Base-by-base conservation (phyloP, 768 basidiomycete genomes). In the Leccinum rimulosum region DNA sequence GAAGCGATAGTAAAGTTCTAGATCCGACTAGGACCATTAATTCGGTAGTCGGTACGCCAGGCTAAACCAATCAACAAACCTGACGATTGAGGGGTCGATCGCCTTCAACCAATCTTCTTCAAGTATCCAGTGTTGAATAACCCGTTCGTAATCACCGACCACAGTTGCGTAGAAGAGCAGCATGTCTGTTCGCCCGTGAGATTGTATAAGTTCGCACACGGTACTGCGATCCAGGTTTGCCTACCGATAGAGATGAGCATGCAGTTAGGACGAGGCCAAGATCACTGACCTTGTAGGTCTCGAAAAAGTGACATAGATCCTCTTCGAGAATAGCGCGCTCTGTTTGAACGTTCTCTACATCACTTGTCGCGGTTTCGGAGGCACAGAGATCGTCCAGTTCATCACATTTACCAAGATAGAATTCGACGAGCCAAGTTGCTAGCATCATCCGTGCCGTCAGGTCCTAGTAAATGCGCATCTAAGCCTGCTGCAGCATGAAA, bases 391-490 rank as follows among this genome's bases (percentile, higher is more conserved):
- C 97, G 68, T 99, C 97, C 54, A 98, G 77, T 61, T 96, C 93
- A 68, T 97, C 96, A 72, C 92, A 94, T 77, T 97, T 98, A 74
- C 91, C 91, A 15, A 99, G 84, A 70, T 95, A 98, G 63, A 98
- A 93, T 73, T 99, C 97, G 30, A 97, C 89, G 12, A 99, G 85
- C 97, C 97, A 99, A 0, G 95, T 98, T 17, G 97, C 95, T 19
- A 99, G 77, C 87, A 98, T 94, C 89, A 95, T 95, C 43, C 97
- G 83, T 71, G 98, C 95, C 0, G 93, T 95, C 40, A 90, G 65
- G 66, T 97, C 94, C 95, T 98, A 57, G 38, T 47, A 33, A 31
- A 48, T 11, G 11, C 15, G 25, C 25, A n/a, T 50, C 25, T 59
- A 40, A 54, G 50, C 14, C 31, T 38, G 52, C 22, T 17, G 56